Base-by-base conservation (phyloP, 2,329 filamentous ascomycete species). In the Aspergillus terreus region DNA sequence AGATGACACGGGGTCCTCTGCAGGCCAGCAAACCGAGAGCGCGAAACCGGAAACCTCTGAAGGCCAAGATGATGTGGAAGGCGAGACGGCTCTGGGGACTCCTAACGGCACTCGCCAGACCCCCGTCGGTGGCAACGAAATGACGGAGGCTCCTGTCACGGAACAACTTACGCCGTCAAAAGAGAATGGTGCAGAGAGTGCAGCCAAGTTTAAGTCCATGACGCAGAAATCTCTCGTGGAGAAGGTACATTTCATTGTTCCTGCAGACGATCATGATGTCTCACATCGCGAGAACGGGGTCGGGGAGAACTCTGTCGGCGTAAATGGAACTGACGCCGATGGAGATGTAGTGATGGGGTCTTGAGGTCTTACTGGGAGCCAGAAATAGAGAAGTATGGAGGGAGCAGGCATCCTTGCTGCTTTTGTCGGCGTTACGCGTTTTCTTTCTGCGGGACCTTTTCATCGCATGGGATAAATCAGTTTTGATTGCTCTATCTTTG, bases 261-360 rank as follows among this genome's bases (percentile, higher is more conserved):
- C 65, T 10, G 62, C 61, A 12, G 63, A 65, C n/a, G 53, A 58
- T 33, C 50, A 51, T 10, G 59, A 46, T 15, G 47, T 60, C 3
- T 47, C 55, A 19, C 46, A 55, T 15, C 54, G 53, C 32, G 56
- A 57, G 21, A 49, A 58, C 36, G 52, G 48, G 11, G 47, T 59
- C 41, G 47, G 43, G 4, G 55, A 54, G 6, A 46, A 42, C 19
- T 52, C 58, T 33, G 33, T 50, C 23, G 50, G 58, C 21, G 49
- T 55, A 6, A 63, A 65, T 38, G 65, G 61, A 6, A 57, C 55
- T 12, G 66, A 68, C 43, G 60, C 60, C 3, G 66, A 68, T 40
- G 58, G 58, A 1, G 64, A 68, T 49, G 58, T 57, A 33, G 62
- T 65, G 43, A 68, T 68, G 66, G 62, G 64, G 48, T 57, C 58